These are phyloP conservation scores for Pleurotus citrinopileatus DNA, from an alignment of 768 basidiomycete species.

Conservation along the genomic window DNA sequence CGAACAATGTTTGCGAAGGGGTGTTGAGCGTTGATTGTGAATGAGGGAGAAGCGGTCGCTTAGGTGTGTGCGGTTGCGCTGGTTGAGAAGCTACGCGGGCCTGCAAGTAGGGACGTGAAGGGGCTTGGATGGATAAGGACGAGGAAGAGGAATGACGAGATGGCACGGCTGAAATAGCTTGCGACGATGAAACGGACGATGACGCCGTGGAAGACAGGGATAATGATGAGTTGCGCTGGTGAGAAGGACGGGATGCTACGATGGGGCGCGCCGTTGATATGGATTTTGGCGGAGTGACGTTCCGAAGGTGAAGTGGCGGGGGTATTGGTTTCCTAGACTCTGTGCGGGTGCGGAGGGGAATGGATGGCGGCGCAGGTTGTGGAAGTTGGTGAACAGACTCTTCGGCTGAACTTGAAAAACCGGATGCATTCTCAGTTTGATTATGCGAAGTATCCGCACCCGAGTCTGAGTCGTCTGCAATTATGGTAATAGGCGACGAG, in stretches of 20 bases:
- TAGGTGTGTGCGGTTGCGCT: background rate
- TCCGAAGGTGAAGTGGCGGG: conserved; percentile 54
- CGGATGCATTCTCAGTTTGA: background rate
- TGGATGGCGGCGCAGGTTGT: conserved; percentile 28
- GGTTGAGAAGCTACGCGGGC: conserved; percentile 2
- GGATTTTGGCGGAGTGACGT: conserved; percentile 29
- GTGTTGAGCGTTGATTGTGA: conserved; percentile 33
- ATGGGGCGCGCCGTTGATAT: conserved; percentile 24
- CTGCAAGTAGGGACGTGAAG: background rate
- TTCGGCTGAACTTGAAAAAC: conserved; percentile 4
- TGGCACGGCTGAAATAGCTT: background rate
- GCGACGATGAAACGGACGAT: background rate
- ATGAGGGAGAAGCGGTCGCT: conserved; percentile 11
- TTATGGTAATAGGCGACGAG: conserved; percentile 62
- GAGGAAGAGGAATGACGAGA: conserved; percentile 6
- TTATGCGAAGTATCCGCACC: background rate
- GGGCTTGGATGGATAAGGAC: background rate
- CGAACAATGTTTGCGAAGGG: conserved; percentile 82
- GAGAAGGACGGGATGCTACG: conserved; percentile 16
- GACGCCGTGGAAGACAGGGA: conserved; percentile 3
- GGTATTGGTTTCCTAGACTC: conserved; percentile 54
- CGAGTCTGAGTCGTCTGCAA: conserved; percentile 28
- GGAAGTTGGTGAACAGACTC: conserved; percentile 16
- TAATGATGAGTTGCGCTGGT: conserved; percentile 3
- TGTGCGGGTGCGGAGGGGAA: conserved; percentile 42